Evolutionary conservation across 2,329 filamentous ascomycete genomes (phyloP).

Genomic region (Pyricularia grisea): DNA sequence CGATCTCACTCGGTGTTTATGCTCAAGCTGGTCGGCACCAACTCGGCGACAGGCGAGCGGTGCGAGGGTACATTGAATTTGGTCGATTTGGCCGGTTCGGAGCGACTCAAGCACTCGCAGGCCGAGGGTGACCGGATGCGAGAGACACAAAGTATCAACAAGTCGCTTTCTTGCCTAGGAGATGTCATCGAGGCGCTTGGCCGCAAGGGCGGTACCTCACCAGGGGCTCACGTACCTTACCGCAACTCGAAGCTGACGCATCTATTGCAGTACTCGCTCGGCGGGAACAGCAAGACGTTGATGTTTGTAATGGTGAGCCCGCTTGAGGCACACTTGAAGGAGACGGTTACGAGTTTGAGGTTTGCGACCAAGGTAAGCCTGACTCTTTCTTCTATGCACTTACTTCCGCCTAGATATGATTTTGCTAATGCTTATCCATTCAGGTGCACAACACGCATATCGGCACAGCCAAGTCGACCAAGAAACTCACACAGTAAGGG

Average conservation of each 20-base stretch:
- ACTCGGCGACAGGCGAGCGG: constrained; percentile 66
- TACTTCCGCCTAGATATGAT: not conserved
- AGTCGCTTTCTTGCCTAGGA: constrained; percentile 80
- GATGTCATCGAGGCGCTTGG: constrained; percentile 90
- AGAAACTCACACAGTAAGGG: constrained; percentile 40
- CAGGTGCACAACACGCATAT: constrained; percentile 85
- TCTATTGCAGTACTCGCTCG: constrained; percentile 85
- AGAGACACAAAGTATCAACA: constrained; percentile 97
- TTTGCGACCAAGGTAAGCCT: constrained; percentile 81
- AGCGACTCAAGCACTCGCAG: constrained; percentile 78
- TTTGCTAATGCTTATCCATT: not conserved
- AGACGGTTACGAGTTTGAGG: constrained; percentile 88
- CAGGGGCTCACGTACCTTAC: constrained; percentile 70
- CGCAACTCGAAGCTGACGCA: constrained; percentile 96
- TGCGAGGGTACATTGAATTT: constrained; percentile 93
- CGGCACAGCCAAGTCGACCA: constrained; percentile 72
- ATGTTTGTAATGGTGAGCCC: constrained; percentile 99
- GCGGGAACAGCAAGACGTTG: constrained; percentile 92
- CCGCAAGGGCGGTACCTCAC: constrained; percentile 36
- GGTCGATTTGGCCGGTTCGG: constrained; percentile 89
- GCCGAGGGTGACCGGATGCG: constrained; percentile 80
- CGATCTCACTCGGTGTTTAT: constrained; percentile 96
- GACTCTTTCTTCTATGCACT: constrained; percentile 8
- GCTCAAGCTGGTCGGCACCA: constrained; percentile 64
- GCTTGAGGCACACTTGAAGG: constrained; percentile 78